phyloP scores from a whole-genome alignment of 2,329 filamentous ascomycete genomes.

The Phaeosphaeriaceae sp. region DNA sequence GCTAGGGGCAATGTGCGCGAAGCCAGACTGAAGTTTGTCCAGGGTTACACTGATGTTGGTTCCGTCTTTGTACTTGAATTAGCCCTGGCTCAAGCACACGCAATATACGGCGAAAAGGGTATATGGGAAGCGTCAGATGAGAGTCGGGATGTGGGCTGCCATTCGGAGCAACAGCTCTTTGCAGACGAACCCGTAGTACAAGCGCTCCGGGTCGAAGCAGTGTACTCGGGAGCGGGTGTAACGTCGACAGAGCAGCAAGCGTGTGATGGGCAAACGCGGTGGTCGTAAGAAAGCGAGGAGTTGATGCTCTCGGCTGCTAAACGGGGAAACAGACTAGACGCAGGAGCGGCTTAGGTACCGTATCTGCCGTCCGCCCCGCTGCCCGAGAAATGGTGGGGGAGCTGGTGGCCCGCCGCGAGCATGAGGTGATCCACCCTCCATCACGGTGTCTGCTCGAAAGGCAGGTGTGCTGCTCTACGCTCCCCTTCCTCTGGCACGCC shows the following conservation, averaged over 20 bases:
- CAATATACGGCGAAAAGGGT: neutral
- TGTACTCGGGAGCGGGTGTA: slow-evolving; percentile 5
- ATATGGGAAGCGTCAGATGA: neutral
- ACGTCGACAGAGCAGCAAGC: neutral
- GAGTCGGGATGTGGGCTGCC: slow-evolving; percentile 1
- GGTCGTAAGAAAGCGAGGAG: neutral
- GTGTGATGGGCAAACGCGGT: neutral
- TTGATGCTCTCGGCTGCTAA: neutral
- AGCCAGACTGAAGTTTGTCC: neutral
- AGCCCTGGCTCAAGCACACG: neutral
- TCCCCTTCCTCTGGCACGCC: neutral
- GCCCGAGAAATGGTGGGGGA: slow-evolving; percentile 17
- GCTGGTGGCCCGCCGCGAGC: slow-evolving; percentile 13
- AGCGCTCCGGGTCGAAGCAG: neutral
- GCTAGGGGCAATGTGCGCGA: neutral
- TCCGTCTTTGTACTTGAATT: neutral
- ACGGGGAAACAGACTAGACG: slow-evolving; percentile 3
- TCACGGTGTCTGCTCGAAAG: slow-evolving; percentile 16
- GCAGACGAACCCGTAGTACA: slow-evolving; percentile 16
- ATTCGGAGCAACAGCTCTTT: slow-evolving; percentile 2
- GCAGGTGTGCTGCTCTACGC: slow-evolving; percentile 1
- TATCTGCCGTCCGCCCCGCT: slow-evolving; percentile 13
- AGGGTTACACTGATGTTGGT: neutral
- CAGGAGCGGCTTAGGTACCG: slow-evolving; percentile 13
- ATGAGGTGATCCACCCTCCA: slow-evolving; percentile 12